Conservation (phyloP, 768 basidiomycete genomes). For the Imleria badia region DNA sequence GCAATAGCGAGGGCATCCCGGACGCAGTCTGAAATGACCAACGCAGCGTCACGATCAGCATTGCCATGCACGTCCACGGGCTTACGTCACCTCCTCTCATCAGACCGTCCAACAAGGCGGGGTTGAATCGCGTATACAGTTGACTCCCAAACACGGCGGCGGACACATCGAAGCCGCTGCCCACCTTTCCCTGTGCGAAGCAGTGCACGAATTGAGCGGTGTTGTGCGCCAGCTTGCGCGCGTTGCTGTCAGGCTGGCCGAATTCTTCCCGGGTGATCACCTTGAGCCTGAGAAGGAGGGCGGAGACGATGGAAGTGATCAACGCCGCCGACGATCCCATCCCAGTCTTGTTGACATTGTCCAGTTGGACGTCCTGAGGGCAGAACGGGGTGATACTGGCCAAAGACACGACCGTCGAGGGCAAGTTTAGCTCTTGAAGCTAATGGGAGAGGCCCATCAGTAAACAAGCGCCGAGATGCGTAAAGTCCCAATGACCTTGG, state of each 20-base stretch:
- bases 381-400: conserved; percentile 73
- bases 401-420: conserved; percentile 64
- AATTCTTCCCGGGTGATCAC: conserved; percentile 57
- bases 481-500: conserved; percentile 51
- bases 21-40: conserved; percentile 11
- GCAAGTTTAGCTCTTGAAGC: conserved; percentile 63
- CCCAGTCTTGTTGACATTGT: conserved; percentile 95
- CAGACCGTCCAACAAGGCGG: conserved; percentile 36
- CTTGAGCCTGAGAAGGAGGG: conserved; percentile 73
- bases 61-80: not conserved
- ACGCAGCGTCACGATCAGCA: not conserved
- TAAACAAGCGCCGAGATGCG: not conserved
- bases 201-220: conserved; percentile 94
- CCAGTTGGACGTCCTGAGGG: conserved; percentile 63
- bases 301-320: conserved; percentile 91
- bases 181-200: conserved; percentile 96
- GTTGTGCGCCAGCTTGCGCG: conserved; percentile 77
- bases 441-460: conserved; percentile 29
- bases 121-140: conserved; percentile 84
- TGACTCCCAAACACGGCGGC: conserved; percentile 95
- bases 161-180: conserved; percentile 95
- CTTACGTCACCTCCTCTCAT: conserved; percentile 28
- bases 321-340: conserved; percentile 96
- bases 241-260: conserved; percentile 40
- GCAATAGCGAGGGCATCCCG: conserved; percentile 33